Evolutionary conservation across 345 rosid species (phyloP).

Genomic region (Limnanthes douglasii): DNA sequence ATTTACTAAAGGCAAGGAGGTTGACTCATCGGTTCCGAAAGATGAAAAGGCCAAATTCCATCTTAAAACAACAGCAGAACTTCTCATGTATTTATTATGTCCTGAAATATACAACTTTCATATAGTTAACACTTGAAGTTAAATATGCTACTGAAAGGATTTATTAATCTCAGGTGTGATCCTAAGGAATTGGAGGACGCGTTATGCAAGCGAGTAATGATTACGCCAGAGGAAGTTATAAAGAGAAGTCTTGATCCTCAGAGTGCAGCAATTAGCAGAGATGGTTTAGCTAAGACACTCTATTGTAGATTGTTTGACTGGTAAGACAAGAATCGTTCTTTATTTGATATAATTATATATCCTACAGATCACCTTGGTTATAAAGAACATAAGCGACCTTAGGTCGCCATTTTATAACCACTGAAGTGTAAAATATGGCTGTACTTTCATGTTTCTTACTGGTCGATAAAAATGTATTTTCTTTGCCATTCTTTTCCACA

Average conservation of each 20-base stretch:
- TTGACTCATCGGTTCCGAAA: slow-evolving; percentile 77
- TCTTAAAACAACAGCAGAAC: slow-evolving; percentile 67
- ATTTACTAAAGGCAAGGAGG: slow-evolving; percentile 72
- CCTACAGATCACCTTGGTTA: too few species aligned
- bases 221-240: slow-evolving; percentile 94
- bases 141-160: slow-evolving; percentile 3
- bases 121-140: slow-evolving; percentile 1
- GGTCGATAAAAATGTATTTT: too few species aligned
- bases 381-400: too few species aligned
- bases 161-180: slow-evolving; percentile 66
- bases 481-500: too few species aligned
- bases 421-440: too few species aligned
- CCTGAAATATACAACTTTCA: not conserved
- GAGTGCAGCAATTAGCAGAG: slow-evolving; percentile 72
- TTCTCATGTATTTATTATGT: slow-evolving; percentile 45
- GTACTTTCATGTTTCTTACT: too few species aligned
- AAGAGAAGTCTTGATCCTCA: slow-evolving; percentile 87
- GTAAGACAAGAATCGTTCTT: slow-evolving; percentile 17
- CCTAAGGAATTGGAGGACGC: slow-evolving; percentile 72
- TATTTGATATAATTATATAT: slow-evolving; percentile 7
- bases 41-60: slow-evolving; percentile 70
- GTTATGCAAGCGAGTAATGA: slow-evolving; percentile 85
- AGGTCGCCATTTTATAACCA: too few species aligned
- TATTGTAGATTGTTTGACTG: slow-evolving; percentile 89
- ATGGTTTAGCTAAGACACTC: slow-evolving; percentile 84